These are phyloP conservation scores for Fusarium luffae DNA, from an alignment of 2,329 filamentous ascomycete genomes.

Conservation along the genomic window DNA sequence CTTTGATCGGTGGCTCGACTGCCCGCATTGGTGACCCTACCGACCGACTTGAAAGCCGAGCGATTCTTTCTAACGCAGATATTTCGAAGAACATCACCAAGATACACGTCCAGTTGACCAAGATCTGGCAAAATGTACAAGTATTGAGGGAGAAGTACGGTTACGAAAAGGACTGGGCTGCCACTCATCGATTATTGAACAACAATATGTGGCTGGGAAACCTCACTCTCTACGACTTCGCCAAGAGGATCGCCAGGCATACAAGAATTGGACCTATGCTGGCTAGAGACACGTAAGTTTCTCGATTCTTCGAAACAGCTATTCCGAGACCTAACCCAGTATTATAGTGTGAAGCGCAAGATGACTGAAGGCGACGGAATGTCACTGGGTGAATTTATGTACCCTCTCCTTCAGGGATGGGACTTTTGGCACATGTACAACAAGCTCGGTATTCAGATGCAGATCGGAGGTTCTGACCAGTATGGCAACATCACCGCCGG, in stretches of 20 bases:
- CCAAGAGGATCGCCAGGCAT: conserved; percentile 77
- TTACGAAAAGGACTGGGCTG: conserved; percentile 70
- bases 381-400: conserved; percentile 92
- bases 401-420: conserved; percentile 94
- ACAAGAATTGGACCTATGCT: conserved; percentile 89
- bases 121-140: conserved; percentile 80
- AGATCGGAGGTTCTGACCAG: conserved; percentile 95
- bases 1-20: conserved; percentile 78
- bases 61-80: conserved; percentile 61
- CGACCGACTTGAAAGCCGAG: conserved; percentile 71
- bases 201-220: conserved; percentile 87
- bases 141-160: conserved; percentile 72
- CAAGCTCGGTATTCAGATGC: conserved; percentile 76
- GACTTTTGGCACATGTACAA: conserved; percentile 92
- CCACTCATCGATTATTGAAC: conserved; percentile 76
- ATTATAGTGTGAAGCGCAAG: conserved; percentile 75
- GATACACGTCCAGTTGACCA: conserved; percentile 76
- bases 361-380: conserved; percentile 90
- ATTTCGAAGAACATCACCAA: conserved; percentile 73
- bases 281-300: conserved; percentile 82
- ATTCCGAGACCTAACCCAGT: conserved; percentile 34
- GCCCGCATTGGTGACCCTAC: conserved; percentile 83
- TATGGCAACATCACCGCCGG: conserved; percentile 96
- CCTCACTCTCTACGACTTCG: conserved; percentile 77
- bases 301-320: too few species aligned